Percentiles rank a stretch among this genome's conserved stretches.
These are phyloP conservation scores for Cryptococcus sp. DNA, from an alignment of 1,284 basidiomycete genomes.

Conservation along the genomic window DNA sequence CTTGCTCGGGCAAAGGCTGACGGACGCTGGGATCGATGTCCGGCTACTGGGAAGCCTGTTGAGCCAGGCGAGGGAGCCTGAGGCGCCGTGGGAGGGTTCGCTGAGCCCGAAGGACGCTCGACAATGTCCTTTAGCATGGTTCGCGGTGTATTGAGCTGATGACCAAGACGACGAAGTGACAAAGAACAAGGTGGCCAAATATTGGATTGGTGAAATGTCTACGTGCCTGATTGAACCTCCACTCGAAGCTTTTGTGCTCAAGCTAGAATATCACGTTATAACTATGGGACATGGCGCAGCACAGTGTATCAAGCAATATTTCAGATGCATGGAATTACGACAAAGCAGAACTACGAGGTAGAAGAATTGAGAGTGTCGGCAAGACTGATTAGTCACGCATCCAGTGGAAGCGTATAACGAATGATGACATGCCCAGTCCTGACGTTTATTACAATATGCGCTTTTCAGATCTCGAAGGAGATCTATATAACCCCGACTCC, in stretches of 20 bases:
- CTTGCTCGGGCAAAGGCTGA: constrained; percentile 22
- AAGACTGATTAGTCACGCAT: constrained; percentile 46
- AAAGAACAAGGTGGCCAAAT: not conserved
- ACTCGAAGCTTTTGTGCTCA: not conserved
- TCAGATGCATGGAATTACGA: no score
- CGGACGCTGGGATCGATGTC: constrained; percentile 22
- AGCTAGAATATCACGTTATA: not conserved
- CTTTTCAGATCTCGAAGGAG: constrained; percentile 24
- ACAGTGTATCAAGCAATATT: not conserved
- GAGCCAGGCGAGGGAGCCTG: constrained; percentile 5
- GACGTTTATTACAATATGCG: constrained; percentile 31
- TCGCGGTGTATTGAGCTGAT: not conserved
- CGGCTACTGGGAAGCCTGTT: constrained; percentile 20
- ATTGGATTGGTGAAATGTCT: no score
- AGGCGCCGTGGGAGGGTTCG: constrained; percentile 8
- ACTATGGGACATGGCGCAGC: not conserved
- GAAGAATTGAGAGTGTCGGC: constrained; percentile 27
- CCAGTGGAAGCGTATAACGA: constrained; percentile 37
- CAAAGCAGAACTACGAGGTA: not conserved
- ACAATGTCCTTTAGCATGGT: constrained; percentile 39
- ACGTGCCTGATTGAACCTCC: no score
- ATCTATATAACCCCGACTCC: constrained; percentile 26
- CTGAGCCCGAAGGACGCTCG: constrained; percentile 24
- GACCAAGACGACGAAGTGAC: not conserved
- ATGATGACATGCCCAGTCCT: constrained; percentile 46